Evolutionary conservation across 371 early-diverging fungal species (phyloP), one percentile per base, ranked within the genome.

Genomic region (Mortierella sp.): DNA sequence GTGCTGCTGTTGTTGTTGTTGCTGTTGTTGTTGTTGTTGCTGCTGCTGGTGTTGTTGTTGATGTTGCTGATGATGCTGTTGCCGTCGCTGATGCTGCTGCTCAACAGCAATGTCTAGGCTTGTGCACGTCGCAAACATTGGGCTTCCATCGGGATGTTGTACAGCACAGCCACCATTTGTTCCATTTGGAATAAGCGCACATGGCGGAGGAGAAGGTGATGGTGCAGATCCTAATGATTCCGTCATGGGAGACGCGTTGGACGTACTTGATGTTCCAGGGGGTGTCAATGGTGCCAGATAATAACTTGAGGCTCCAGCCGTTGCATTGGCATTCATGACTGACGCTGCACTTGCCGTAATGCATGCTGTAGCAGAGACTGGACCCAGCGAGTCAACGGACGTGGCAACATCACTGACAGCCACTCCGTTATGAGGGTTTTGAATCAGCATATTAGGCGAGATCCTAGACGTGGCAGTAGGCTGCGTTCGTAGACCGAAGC

Each of bases 211-310:
- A 12, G 74, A 73, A 0, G 69, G 74, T 8, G 74, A 73, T 1
- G 68, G 65, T 0, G 61, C 68, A 0, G 74, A 73, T 16, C 74
- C 68, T 14, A 63, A 28, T 23, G 74, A 73, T 1, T 76, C 78
- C 0, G 66, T 70, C 71, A 65, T 54, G 7, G 78, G 71, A 38
- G 78, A 76, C 4, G 64, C 48, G 0, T 52, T 41, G 12, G 69
- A 64, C 12, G 61, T 51, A 27, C 49, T 69, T 4, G 73, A 68
- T 13, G 70, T 65, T 0, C 78, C 78, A 13, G 78, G 78, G 26
- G 78, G 78, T 14, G 78, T 76, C 55, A 76, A 39, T 26, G 78
- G 78, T 2, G 78, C 78, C 27, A 76, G 51, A 26, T 68, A 73
- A 21, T 38, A 64, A n/a, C 55, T 61, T 9, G 74, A 68, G 27